A percentile compares a stretch with the other conserved stretches of the same genome.
Conservation (phyloP, 2,329 filamentous ascomycete species). For the Aspergillus costaricaensis region DNA sequence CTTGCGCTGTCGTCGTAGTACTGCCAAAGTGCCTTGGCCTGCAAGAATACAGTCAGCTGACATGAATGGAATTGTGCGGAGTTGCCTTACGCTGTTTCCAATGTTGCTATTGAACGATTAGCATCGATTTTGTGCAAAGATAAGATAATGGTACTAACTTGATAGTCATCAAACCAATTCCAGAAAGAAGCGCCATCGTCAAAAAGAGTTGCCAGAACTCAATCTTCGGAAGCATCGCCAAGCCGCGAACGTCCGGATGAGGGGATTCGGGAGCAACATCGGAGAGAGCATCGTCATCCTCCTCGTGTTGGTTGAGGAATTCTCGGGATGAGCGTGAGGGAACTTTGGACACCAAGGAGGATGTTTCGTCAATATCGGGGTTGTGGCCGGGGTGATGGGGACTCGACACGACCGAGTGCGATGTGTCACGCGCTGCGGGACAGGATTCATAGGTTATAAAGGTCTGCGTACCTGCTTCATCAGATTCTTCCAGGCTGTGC, state of each 20-base stretch:
- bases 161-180: constrained; percentile 97
- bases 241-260: constrained; percentile 86
- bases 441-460: constrained; percentile 34
- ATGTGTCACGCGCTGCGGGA: constrained; percentile 29
- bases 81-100: constrained; percentile 69
- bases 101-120: constrained; percentile 70
- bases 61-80: background rate
- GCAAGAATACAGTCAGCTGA: constrained; percentile 9
- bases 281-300: constrained; percentile 51
- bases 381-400: constrained; percentile 26
- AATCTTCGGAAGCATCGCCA: constrained; percentile 67
- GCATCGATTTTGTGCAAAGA: constrained; percentile 16
- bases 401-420: constrained; percentile 34
- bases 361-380: constrained; percentile 68
- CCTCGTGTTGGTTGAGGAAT: constrained; percentile 34
- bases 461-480: constrained; percentile 42
- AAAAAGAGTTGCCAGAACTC: constrained; percentile 92
- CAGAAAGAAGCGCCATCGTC: constrained; percentile 86
- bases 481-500: constrained; percentile 25
- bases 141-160: constrained; percentile 60
- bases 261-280: constrained; percentile 70
- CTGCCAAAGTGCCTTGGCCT: constrained; percentile 79
- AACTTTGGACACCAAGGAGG: constrained; percentile 73
- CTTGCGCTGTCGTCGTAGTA: constrained; percentile 74
- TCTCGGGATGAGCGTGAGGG: constrained; percentile 57